Evolutionary conservation across 495 filamentous ascomycete genomes (phyloP).

Genomic region (Collariella sp.): DNA sequence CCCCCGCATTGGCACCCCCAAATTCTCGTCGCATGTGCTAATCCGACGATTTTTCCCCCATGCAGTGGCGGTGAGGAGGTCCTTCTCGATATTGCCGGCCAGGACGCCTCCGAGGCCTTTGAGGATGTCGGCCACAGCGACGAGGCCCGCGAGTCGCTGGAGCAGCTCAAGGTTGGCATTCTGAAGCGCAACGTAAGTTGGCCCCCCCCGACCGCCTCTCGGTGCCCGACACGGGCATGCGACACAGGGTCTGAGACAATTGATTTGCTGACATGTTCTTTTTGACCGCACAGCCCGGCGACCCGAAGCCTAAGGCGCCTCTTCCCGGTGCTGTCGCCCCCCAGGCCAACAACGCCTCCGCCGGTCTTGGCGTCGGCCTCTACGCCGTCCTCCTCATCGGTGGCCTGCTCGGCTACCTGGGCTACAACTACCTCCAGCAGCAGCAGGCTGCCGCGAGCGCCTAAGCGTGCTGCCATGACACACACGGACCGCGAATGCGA

Average conservation of each 20-base stretch:
- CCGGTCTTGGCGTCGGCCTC: conserved; percentile 65
- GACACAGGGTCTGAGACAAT: background rate
- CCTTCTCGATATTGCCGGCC: conserved; percentile 87
- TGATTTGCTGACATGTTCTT: background rate
- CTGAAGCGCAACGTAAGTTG: conserved; percentile 74
- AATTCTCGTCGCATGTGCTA: background rate
- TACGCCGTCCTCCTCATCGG: conserved; percentile 79
- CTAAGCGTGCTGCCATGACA: conserved; percentile 7
- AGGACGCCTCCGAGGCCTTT: conserved; percentile 96
- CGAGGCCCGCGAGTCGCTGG: conserved; percentile 91
- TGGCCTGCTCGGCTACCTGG: conserved; percentile 65
- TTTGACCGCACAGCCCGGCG: conserved; percentile 55
- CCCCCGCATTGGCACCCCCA: conserved; percentile 12
- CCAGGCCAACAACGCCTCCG: conserved; percentile 40
- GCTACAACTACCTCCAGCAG: conserved; percentile 77
- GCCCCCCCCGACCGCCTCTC: background rate
- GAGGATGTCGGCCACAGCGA: conserved; percentile 99
- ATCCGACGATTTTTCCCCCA: conserved; percentile 8
- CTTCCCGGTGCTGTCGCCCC: conserved; percentile 37
- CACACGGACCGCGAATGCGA: background rate
- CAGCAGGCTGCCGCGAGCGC: conserved; percentile 39
- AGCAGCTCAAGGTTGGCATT: conserved; percentile 64
- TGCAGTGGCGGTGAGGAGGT: conserved; percentile 95
- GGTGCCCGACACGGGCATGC: background rate
- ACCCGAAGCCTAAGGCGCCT: conserved; percentile 62